Evolutionary conservation across 2,329 filamentous ascomycete genomes (phyloP).

Genomic region (Cladosporium sp.): DNA sequence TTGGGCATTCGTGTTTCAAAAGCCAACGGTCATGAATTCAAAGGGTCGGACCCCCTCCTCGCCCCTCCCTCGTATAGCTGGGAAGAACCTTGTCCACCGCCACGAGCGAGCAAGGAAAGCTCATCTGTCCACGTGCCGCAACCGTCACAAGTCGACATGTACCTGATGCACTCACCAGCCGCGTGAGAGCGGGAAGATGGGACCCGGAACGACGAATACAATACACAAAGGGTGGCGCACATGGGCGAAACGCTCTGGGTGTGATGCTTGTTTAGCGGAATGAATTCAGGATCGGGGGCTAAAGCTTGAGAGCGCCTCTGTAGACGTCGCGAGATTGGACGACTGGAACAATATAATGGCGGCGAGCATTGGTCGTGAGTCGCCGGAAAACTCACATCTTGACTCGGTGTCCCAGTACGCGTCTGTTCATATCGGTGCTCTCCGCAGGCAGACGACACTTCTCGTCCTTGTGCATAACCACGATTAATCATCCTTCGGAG

Average conservation of each 20-base stretch:
- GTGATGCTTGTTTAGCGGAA: conserved; percentile 10
- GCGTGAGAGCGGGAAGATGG: neutral
- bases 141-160: conserved; percentile 1
- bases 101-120: conserved; percentile 7
- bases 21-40: conserved; percentile 10
- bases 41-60: neutral
- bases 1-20: conserved; percentile 2
- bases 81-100: conserved; percentile 7
- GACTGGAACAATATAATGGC: neutral
- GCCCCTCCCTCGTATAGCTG: neutral
- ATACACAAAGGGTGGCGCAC: neutral
- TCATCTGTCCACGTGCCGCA: conserved; percentile 3
- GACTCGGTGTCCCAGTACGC: neutral
- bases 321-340: conserved; percentile 1
- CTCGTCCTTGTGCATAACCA: conserved; percentile 3
- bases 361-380: neutral
- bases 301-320: conserved; percentile 11
- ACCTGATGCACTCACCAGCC: neutral
- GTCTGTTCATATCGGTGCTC: neutral
- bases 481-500: neutral
- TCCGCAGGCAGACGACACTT: conserved; percentile 1
- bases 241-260: neutral
- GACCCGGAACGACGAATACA: neutral
- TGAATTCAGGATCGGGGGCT: conserved; percentile 7
- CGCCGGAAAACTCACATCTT: neutral